Evolutionary conservation across 345 rosid genomes (phyloP).

Genomic region (rapeseed (Brassica napus)): DNA sequence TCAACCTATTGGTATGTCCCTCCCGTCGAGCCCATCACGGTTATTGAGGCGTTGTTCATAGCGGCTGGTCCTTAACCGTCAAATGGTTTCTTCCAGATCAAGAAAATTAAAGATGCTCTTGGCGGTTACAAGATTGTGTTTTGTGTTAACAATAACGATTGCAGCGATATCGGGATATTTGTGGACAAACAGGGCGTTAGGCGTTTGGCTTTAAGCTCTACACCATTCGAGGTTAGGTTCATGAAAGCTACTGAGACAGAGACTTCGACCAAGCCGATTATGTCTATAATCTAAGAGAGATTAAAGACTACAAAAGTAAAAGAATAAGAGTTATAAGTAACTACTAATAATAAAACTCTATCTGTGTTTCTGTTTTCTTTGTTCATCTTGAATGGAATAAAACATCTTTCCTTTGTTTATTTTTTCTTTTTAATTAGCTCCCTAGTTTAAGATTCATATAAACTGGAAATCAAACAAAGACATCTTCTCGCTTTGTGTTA

Average conservation of each 20-base stretch:
- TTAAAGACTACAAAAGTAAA: too few species aligned
- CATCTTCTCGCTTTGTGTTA: too few species aligned
- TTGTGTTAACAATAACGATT: background rate
- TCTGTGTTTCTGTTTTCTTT: background rate
- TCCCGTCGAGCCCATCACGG: too few species aligned
- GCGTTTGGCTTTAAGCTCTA: slow-evolving; percentile 53
- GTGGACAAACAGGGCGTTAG: slow-evolving; percentile 37
- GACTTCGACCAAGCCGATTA: background rate
- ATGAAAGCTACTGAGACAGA: background rate
- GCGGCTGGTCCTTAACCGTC: slow-evolving; percentile 46
- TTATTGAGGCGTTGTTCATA: slow-evolving; percentile 1
- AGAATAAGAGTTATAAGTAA: background rate
- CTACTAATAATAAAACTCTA: background rate
- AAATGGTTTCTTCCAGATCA: slow-evolving; percentile 38
- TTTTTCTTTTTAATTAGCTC: background rate
- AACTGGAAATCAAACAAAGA: too few species aligned
- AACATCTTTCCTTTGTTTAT: background rate
- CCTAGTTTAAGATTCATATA: too few species aligned
- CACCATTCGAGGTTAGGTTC: slow-evolving; percentile 34
- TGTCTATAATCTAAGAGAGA: too few species aligned
- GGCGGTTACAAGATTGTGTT: too few species aligned
- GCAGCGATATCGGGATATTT: slow-evolving; percentile 43
- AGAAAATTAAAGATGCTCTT: slow-evolving; percentile 13
- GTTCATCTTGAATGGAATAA: background rate
- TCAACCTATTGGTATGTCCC: slow-evolving; percentile 14